phyloP scores from a whole-genome alignment of 2,329 filamentous ascomycete species.

The Cladophialophora immunda region DNA sequence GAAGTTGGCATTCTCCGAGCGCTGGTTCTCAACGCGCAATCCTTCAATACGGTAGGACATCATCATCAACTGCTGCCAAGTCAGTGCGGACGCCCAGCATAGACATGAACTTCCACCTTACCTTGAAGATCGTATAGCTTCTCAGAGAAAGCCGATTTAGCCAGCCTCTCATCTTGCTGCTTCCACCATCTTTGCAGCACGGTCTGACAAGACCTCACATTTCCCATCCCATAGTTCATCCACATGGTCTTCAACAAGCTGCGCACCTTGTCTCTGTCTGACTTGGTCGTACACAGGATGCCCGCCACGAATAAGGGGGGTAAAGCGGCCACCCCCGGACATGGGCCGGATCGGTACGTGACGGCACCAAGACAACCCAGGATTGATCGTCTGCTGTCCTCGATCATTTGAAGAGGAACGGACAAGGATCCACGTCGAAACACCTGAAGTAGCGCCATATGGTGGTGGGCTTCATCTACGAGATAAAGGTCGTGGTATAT shows the following conservation, averaged over 20 bases:
- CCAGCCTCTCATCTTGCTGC: slow-evolving; percentile 15
- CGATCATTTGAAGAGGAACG: slow-evolving; percentile 9
- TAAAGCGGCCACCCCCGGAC: slow-evolving; percentile 18
- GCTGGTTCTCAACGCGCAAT: not conserved
- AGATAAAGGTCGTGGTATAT: slow-evolving; percentile 22
- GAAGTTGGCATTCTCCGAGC: not conserved
- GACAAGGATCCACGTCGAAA: slow-evolving; percentile 21
- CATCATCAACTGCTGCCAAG: not conserved
- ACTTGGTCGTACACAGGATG: not conserved
- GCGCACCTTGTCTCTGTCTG: slow-evolving; percentile 19
- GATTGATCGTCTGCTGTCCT: slow-evolving; percentile 18
- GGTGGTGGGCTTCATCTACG: slow-evolving; percentile 28
- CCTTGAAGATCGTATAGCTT: not conserved
- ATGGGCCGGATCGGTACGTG: slow-evolving; percentile 14
- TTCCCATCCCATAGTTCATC: slow-evolving; percentile 27
- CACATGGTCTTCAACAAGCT: slow-evolving; percentile 21
- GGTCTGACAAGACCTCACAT: slow-evolving; percentile 18
- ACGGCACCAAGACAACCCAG: slow-evolving; percentile 1
- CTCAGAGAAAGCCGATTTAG: not conserved
- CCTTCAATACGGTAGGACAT: slow-evolving; percentile 3
- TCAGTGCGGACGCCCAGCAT: not conserved
- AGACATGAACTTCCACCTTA: not conserved
- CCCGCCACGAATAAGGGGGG: slow-evolving; percentile 26
- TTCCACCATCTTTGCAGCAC: slow-evolving; percentile 20
- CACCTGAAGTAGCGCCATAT: slow-evolving; percentile 27